These are phyloP conservation scores for Lentinula boryana DNA, from an alignment of 768 basidiomycete species.

Conservation along the genomic window DNA sequence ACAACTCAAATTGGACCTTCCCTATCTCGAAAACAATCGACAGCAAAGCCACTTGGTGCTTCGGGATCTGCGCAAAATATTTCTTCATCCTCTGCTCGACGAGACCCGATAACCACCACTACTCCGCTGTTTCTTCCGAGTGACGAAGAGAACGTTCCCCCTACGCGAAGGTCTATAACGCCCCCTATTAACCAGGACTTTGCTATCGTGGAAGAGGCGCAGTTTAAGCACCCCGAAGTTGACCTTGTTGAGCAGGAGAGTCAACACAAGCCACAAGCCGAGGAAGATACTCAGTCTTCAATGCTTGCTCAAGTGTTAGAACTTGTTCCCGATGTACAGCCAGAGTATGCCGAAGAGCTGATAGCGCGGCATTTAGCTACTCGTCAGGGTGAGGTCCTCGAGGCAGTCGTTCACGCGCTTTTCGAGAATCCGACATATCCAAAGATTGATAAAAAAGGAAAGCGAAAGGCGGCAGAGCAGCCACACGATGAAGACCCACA, in stretches of 20 bases:
- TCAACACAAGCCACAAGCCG: conserved; percentile 7
- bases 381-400: conserved; percentile 34
- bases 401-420: conserved; percentile 51
- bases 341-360: conserved; percentile 41
- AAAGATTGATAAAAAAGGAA: conserved; percentile 41
- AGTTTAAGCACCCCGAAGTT: not conserved
- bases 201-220: not conserved
- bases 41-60: conserved; percentile 9
- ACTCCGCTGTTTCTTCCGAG: conserved; percentile 29
- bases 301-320: conserved; percentile 51
- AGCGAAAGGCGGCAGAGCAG: conserved; percentile 25
- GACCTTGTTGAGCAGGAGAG: not conserved
- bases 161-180: not conserved
- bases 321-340: conserved; percentile 36
- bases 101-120: not conserved
- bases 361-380: conserved; percentile 34
- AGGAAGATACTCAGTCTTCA: not conserved
- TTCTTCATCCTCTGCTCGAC: not conserved
- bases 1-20: conserved; percentile 8
- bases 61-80: conserved; percentile 12
- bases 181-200: not conserved
- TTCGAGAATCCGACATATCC: conserved; percentile 63
- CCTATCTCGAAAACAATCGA: conserved; percentile 3
- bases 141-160: conserved; percentile 31
- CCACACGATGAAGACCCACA: conserved; percentile 15